phyloP scores from a whole-genome alignment of 371 early-diverging fungal genomes.

The Mucor lusitanicus region DNA sequence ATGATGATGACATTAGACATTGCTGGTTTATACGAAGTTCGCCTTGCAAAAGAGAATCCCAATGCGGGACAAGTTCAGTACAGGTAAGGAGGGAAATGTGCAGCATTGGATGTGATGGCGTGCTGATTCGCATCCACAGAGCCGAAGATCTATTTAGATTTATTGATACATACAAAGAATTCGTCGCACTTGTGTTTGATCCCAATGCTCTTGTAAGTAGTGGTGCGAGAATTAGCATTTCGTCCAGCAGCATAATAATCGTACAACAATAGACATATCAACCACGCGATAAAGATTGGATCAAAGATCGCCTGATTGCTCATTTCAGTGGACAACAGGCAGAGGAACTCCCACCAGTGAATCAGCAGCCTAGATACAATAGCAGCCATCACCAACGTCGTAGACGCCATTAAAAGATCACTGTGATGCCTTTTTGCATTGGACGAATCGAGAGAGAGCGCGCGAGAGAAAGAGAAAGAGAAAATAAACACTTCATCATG shows the following conservation, averaged over 20 bases:
- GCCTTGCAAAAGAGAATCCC: slow-evolving; percentile 45
- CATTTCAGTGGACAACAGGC: slow-evolving; percentile 41
- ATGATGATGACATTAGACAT: slow-evolving; percentile 28
- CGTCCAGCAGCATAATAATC: background rate
- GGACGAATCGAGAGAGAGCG: background rate
- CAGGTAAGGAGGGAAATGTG: slow-evolving; percentile 23
- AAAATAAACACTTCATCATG: background rate
- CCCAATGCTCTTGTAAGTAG: slow-evolving; percentile 15
- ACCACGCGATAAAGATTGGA: slow-evolving; percentile 51
- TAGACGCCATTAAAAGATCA: slow-evolving; percentile 22
- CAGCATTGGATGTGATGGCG: background rate
- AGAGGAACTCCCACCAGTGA: slow-evolving; percentile 13
- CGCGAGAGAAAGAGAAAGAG: background rate
- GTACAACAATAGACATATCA: slow-evolving; percentile 29
- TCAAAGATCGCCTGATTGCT: slow-evolving; percentile 44
- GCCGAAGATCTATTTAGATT: slow-evolving; percentile 50
- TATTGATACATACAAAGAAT: slow-evolving; percentile 50
- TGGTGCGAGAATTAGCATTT: background rate
- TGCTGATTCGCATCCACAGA: slow-evolving; percentile 10
- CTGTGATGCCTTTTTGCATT: background rate
- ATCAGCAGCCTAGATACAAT: background rate
- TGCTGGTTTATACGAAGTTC: slow-evolving; percentile 42
- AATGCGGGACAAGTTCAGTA: slow-evolving; percentile 46
- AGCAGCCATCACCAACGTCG: slow-evolving; percentile 8
- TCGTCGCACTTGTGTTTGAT: slow-evolving; percentile 48